Evolutionary conservation across 495 filamentous ascomycete genomes (phyloP).

Genomic region (Penicillium goetzii): DNA sequence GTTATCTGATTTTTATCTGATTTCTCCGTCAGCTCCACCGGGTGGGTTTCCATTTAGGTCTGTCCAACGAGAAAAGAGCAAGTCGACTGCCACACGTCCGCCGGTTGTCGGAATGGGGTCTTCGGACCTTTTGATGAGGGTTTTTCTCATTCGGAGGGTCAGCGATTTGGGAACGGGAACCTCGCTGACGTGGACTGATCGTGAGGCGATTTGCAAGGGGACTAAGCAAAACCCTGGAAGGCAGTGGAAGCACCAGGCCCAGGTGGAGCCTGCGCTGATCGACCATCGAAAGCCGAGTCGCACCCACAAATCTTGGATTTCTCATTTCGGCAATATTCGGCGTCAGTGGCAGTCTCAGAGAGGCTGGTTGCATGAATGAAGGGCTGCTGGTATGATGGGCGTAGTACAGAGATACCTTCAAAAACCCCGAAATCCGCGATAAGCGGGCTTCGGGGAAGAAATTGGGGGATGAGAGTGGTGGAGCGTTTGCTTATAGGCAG

Average conservation of each 20-base stretch:
- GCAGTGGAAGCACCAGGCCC: constrained; percentile 1
- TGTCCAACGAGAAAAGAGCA: constrained; percentile 3
- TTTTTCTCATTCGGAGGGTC: background rate
- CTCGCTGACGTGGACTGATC: constrained; percentile 13
- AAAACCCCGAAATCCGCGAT: background rate
- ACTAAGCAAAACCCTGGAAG: constrained; percentile 3
- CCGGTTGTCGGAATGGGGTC: constrained; percentile 3
- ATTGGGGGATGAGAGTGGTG: background rate
- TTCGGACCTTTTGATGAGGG: background rate
- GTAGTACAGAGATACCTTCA: background rate
- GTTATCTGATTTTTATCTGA: constrained; percentile 40
- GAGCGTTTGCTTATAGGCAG: background rate
- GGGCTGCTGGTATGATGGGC: background rate
- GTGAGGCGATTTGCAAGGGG: constrained; percentile 6
- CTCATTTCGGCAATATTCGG: constrained; percentile 6
- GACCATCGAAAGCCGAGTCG: constrained; percentile 11
- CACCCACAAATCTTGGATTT: constrained; percentile 12
- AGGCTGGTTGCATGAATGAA: background rate
- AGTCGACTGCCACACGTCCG: background rate
- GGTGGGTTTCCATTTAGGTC: constrained; percentile 24
- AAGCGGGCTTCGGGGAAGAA: background rate
- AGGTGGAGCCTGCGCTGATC: constrained; percentile 16
- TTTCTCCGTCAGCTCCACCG: constrained; percentile 31
- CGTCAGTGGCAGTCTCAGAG: constrained; percentile 15
- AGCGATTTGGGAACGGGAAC: background rate